phyloP scores from a whole-genome alignment of 2,329 filamentous ascomycete genomes.

The Colletotrichum noveboracense region DNA sequence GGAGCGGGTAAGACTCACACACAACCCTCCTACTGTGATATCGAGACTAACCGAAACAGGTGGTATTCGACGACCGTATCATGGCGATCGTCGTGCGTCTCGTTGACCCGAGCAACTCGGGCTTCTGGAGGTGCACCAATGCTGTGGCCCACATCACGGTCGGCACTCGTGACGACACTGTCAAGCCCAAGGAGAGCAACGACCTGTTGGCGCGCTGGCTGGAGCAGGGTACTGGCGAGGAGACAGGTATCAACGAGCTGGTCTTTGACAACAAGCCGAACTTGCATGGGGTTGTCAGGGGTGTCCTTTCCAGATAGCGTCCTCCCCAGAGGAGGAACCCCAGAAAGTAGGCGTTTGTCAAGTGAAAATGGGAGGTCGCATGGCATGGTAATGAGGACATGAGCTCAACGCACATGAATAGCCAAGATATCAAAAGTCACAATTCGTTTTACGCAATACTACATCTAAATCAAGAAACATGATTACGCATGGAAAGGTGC shows the following conservation, averaged over 20 bases:
- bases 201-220: slow-evolving; percentile 80
- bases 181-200: slow-evolving; percentile 97
- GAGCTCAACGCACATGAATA: neutral
- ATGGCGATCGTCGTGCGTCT: slow-evolving; percentile 92
- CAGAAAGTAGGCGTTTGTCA: neutral
- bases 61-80: slow-evolving; percentile 85
- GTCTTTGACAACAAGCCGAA: slow-evolving; percentile 54
- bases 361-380: neutral
- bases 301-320: slow-evolving; percentile 52
- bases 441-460: neutral
- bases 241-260: slow-evolving; percentile 52
- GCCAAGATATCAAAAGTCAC: neutral
- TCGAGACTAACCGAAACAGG: slow-evolving; percentile 32
- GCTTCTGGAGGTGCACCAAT: slow-evolving; percentile 75
- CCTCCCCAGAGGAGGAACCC: neutral
- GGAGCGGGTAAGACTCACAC: slow-evolving; percentile 54
- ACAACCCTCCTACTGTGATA: neutral
- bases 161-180: slow-evolving; percentile 73
- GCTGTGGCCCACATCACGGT: slow-evolving; percentile 85
- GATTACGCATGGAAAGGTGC: neutral
- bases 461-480: fast-evolving
- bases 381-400: neutral
- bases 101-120: slow-evolving; percentile 50
- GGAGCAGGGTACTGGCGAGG: slow-evolving; percentile 51
- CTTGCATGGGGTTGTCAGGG: slow-evolving; percentile 52